These are phyloP conservation scores for Epichloe coenophiala DNA, from an alignment of 2,329 filamentous ascomycete genomes.

Conservation along the genomic window DNA sequence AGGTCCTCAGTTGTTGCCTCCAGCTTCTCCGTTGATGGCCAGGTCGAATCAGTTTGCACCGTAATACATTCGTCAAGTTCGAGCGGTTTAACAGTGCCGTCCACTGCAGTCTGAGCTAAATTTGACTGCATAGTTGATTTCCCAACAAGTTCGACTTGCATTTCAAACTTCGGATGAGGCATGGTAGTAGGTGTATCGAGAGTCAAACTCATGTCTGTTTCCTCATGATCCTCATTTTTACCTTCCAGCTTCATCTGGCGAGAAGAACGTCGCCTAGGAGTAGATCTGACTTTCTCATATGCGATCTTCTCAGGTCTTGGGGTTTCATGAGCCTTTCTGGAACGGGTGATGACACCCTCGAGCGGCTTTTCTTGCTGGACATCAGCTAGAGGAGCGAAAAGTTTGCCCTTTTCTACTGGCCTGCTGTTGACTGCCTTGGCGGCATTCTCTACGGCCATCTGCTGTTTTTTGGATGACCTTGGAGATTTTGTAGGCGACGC, in stretches of 20 bases:
- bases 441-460: not conserved
- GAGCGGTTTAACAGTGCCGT: not conserved
- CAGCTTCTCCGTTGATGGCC: slow-evolving; percentile 7
- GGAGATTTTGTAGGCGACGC: slow-evolving; percentile 7
- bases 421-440: not conserved
- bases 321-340: not conserved
- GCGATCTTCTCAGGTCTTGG: not conserved
- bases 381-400: not conserved
- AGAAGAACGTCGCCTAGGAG: not conserved
- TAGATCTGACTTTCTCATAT: not conserved
- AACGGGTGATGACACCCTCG: slow-evolving; percentile 1
- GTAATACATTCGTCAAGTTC: slow-evolving; percentile 9
- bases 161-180: not conserved
- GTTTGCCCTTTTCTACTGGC: not conserved
- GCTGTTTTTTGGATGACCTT: slow-evolving; percentile 7
- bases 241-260: not conserved
- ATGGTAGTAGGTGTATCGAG: slow-evolving; percentile 4
- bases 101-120: not conserved
- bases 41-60: slow-evolving; percentile 9
- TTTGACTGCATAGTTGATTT: not conserved
- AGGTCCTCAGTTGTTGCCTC: slow-evolving; percentile 5
- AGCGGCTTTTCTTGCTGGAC: not conserved
- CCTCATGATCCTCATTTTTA: not conserved
- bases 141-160: not conserved
- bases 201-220: not conserved